Evolutionary conservation across 495 filamentous ascomycete species (phyloP).

Genomic region (Hypoxylon perforatum): DNA sequence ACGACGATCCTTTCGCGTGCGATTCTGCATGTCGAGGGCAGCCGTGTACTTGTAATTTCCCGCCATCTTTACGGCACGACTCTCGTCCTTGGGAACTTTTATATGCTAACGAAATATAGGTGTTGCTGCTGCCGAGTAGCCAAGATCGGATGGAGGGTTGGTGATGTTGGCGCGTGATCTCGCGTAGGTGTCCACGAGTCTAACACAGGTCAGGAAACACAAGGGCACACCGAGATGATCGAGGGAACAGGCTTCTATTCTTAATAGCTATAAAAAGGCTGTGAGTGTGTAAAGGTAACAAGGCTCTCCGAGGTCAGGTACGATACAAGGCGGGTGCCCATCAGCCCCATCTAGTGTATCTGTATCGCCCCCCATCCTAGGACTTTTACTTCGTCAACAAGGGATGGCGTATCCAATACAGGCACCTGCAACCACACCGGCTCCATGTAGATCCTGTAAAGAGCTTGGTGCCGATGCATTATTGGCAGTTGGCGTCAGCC

Average conservation of each 20-base stretch:
- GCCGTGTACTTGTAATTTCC: constrained; percentile 24
- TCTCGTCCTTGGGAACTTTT: not conserved
- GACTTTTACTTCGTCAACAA: constrained; percentile 3
- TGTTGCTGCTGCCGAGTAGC: not conserved
- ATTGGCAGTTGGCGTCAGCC: constrained; percentile 10
- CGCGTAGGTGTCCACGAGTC: constrained; percentile 14
- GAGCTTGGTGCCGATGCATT: constrained; percentile 19
- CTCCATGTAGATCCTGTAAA: not conserved
- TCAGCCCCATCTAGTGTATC: not conserved
- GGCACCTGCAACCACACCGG: constrained; percentile 7
- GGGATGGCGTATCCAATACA: constrained; percentile 12
- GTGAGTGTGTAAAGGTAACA: not conserved
- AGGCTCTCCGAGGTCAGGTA: constrained; percentile 10
- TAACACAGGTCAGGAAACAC: constrained; percentile 2
- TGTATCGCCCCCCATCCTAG: constrained; percentile 9
- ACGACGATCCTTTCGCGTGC: constrained; percentile 53
- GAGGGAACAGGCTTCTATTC: constrained; percentile 28
- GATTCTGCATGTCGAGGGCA: constrained; percentile 49
- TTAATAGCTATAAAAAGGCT: constrained; percentile 4
- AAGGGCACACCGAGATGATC: constrained; percentile 2
- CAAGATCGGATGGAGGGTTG: constrained; percentile 10
- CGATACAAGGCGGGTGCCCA: constrained; percentile 7
- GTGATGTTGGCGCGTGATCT: constrained; percentile 39
- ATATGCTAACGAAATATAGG: not conserved
- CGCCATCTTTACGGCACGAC: constrained; percentile 30